Base-by-base conservation (phyloP, 2,329 filamentous ascomycete genomes). In the Aspergillus neoniger region DNA sequence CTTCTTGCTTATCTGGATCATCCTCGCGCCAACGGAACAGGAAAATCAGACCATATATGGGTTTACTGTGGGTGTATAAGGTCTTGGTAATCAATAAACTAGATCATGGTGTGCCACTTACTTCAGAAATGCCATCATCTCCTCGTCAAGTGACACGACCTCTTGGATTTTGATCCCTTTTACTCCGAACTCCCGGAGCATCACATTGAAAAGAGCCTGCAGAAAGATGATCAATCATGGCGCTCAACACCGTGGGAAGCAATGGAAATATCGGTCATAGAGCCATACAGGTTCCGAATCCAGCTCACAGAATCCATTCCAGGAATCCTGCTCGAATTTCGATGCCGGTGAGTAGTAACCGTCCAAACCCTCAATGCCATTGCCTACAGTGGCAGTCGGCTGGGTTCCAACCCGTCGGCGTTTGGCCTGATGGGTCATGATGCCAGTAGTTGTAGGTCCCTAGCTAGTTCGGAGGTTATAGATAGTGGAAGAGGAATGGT, bases 11-110 rank as follows among this genome's bases (percentile, higher is more conserved):
- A 66, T 74, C 73, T 5, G 77, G 73, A 58, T 86, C 82, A n/a
- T 83, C 81, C 32, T 85, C 84, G 30, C 85, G 82, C 67, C 86
- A 96, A 60, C 89, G 86, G 69, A 92, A 96, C 1, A 96, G 84
- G 64, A 98, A 95, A 53, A 99, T 90, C n/a, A 98, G 79, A 2
- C 94, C 94, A 68, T 91, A 87, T 2, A 95, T 83, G 1, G 91
- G 90, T 68, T 89, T 85, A 5, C 88, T 91, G 68, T 57, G 51
- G 30, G 21, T 4, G 21, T 3, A 6, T 44, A 61, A 28, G 15
- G 36, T 30, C 59, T 62, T 41, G 28, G 52, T 55, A 60, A 15
- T 30, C 14, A 55, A 41, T 39, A 55, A 32, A 23, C 15, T 21
- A 14, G 30, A 3, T 43, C 23, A 10, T 14, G 30, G 50, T n/a